A percentile compares a stretch with the other conserved stretches of the same genome.
Conservation (phyloP, 805 yeast species). For the Schwanniomyces vanrijiae region DNA sequence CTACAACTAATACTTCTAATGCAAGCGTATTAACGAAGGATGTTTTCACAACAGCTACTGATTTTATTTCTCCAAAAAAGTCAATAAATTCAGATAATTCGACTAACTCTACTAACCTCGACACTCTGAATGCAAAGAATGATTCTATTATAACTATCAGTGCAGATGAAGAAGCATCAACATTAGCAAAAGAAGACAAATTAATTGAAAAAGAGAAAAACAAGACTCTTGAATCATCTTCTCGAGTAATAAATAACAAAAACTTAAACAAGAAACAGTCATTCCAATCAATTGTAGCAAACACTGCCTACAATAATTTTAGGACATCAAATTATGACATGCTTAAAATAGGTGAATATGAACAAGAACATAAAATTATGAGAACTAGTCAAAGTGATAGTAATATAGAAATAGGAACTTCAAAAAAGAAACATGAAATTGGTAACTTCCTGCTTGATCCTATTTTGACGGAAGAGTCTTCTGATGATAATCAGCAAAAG, state of each 20-base stretch:
- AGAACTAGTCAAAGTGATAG: not conserved
- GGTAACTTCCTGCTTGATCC: not conserved
- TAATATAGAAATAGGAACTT: not conserved
- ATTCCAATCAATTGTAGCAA: conserved; percentile 27
- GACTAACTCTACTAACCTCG: not conserved
- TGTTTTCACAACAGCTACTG: conserved; percentile 24
- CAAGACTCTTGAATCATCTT: conserved; percentile 10
- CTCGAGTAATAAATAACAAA: conserved; percentile 8
- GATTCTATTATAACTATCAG: not conserved
- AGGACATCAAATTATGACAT: conserved; percentile 9
- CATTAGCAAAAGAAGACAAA: not conserved
- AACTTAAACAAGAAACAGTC: conserved; percentile 15
- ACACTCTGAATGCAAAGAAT: not conserved
- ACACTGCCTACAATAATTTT: conserved; percentile 38
- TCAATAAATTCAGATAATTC: not conserved
- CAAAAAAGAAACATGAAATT: not conserved
- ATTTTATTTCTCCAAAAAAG: conserved; percentile 12
- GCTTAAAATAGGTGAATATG: not conserved
- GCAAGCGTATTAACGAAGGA: conserved; percentile 16
- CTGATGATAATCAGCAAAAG: not conserved
- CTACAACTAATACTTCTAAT: conserved; percentile 8
- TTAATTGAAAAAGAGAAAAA: not conserved
- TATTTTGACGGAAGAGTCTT: not conserved
- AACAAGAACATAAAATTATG: not conserved
- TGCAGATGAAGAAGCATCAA: not conserved